Conservation (phyloP, 768 basidiomycete species). For the Kwoniella dendrophila region DNA sequence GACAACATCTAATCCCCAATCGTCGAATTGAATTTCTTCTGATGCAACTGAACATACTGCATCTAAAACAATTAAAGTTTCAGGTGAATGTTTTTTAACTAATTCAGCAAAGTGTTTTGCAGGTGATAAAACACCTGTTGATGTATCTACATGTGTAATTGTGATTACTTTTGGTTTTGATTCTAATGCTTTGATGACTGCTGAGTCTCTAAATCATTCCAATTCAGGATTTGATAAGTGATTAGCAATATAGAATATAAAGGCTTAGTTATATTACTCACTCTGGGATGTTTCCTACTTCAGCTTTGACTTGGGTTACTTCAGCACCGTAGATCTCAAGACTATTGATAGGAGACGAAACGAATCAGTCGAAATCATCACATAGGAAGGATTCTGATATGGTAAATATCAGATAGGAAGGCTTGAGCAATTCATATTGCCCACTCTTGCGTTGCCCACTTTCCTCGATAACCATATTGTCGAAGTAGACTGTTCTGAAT, state of each 20-base stretch:
- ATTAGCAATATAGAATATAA: not conserved
- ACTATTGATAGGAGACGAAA: conserved; percentile 59
- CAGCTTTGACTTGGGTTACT: conserved; percentile 79
- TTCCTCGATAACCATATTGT: too few relatives aligned
- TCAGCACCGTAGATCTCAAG: conserved; percentile 84
- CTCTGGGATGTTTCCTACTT: conserved; percentile 75
- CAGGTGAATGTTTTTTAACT: conserved; percentile 75
- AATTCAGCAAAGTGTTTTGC: conserved; percentile 73
- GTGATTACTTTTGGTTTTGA: conserved; percentile 83
- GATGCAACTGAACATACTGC: conserved; percentile 96
- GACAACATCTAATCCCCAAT: conserved; percentile 89
- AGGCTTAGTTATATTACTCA: too few relatives aligned
- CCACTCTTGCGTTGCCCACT: too few relatives aligned
- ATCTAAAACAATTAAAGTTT: conserved; percentile 83
- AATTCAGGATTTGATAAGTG: not conserved
- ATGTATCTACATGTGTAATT: conserved; percentile 71
- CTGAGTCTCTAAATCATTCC: conserved; percentile 38
- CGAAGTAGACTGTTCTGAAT: too few relatives aligned
- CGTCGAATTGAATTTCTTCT: conserved; percentile 92
- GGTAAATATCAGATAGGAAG: too few relatives aligned
- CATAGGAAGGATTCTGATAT: too few relatives aligned
- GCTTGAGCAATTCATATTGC: too few relatives aligned
- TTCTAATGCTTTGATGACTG: conserved; percentile 63
- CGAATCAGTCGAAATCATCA: not conserved
- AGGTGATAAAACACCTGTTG: conserved; percentile 77